Evolutionary conservation across 2,329 filamentous ascomycete species (phyloP).

Genomic region (Aspergillus awamori): DNA sequence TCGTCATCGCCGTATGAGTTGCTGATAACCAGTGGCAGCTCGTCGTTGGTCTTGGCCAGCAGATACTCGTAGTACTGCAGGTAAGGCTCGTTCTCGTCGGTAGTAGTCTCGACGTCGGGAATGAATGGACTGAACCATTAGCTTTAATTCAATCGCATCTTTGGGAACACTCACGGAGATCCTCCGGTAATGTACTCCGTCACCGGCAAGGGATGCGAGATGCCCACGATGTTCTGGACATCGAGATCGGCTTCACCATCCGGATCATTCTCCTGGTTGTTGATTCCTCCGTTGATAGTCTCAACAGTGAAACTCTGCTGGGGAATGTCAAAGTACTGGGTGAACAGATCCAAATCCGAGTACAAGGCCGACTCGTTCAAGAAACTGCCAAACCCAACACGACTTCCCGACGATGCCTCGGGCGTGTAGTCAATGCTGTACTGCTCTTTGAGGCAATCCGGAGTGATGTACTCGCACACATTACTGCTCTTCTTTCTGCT

Average conservation of each 20-base stretch:
- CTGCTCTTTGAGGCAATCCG: slow-evolving; percentile 51
- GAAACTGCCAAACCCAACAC: slow-evolving; percentile 56
- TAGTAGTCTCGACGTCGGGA: slow-evolving; percentile 47
- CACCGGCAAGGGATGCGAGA: slow-evolving; percentile 59
- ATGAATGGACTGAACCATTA: slow-evolving; percentile 45
- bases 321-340: slow-evolving; percentile 47
- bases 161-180: slow-evolving; percentile 2
- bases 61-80: slow-evolving; percentile 64
- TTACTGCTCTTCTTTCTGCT: slow-evolving; percentile 22
- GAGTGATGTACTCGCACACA: slow-evolving; percentile 41
- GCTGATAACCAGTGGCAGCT: slow-evolving; percentile 64
- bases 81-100: slow-evolving; percentile 68
- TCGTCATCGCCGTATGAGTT: slow-evolving; percentile 71
- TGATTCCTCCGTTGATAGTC: slow-evolving; percentile 44
- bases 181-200: slow-evolving; percentile 7
- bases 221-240: slow-evolving; percentile 59
- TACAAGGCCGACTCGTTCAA: slow-evolving; percentile 55
- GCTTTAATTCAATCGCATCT: neutral
- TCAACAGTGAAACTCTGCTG: slow-evolving; percentile 38
- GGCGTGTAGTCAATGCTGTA: slow-evolving; percentile 56
- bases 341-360: slow-evolving; percentile 49
- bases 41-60: slow-evolving; percentile 50
- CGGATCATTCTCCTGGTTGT: slow-evolving; percentile 50
- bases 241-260: slow-evolving; percentile 61
- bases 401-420: slow-evolving; percentile 50